Conservation (phyloP, 805 yeast species). For the Hermanozyma aechmeae region DNA sequence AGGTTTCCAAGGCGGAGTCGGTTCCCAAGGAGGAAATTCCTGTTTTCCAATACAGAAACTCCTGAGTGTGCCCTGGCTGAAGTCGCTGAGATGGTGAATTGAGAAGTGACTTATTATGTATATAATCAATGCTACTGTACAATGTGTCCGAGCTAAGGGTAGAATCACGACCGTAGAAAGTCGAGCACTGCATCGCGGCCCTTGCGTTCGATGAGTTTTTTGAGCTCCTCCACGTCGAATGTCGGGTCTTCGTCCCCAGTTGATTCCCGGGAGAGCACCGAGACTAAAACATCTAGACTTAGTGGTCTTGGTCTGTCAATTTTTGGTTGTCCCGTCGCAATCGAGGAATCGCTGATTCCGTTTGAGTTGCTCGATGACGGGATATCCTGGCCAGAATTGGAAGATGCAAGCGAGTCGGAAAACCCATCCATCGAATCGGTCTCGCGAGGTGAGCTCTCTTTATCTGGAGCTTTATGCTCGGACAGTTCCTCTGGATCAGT, state of each 20-base stretch:
- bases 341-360: background rate
- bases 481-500: background rate
- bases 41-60: too few species aligned
- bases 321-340: background rate
- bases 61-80: too few species aligned
- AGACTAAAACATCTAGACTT: background rate
- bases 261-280: background rate
- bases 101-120: too few species aligned
- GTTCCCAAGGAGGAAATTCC: conserved; percentile 42
- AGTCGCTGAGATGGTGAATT: too few species aligned
- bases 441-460: too few species aligned
- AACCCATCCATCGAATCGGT: too few species aligned
- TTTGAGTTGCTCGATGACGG: background rate
- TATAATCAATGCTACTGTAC: too few species aligned
- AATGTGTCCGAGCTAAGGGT: too few species aligned
- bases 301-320: background rate
- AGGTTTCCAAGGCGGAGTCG: conserved; percentile 39
- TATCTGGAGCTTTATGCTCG: background rate
- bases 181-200: conserved; percentile 58
- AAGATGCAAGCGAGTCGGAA: background rate
- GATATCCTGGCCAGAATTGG: background rate
- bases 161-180: conserved; percentile 33
- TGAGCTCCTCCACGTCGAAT: conserved; percentile 49
- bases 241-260: too few species aligned
- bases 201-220: conserved; percentile 53